phyloP scores from a whole-genome alignment of 1,139 yeast species.

The Geotrichum bryndzae region DNA sequence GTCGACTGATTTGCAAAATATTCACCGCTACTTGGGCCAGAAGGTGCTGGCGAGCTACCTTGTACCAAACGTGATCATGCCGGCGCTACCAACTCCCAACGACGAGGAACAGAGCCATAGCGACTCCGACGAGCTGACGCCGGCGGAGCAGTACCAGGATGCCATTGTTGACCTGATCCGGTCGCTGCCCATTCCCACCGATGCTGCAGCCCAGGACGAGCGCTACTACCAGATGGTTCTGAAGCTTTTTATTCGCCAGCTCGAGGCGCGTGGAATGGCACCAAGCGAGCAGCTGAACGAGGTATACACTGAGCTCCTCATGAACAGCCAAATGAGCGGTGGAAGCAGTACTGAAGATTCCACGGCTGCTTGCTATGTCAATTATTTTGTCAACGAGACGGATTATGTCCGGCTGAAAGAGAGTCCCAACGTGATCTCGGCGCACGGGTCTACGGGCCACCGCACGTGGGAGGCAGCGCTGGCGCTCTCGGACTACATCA shows the following conservation, averaged over 20 bases:
- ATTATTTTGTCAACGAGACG: not conserved
- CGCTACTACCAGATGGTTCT: constrained; percentile 9
- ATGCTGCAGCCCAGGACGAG: not conserved
- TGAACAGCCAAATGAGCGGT: not conserved
- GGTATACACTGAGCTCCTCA: constrained; percentile 7
- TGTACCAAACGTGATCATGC: not conserved
- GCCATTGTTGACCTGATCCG: not conserved
- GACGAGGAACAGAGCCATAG: not conserved
- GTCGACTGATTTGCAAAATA: not conserved
- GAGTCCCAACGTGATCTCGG: constrained; percentile 59
- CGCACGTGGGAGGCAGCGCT: constrained; percentile 94
- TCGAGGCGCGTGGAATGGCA: not conserved
- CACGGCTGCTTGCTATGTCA: not conserved
- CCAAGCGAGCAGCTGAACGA: constrained; percentile 8
- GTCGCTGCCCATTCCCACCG: not conserved
- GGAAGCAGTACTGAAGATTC: not conserved
- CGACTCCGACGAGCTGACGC: not conserved
- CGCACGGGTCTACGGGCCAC: constrained; percentile 76
- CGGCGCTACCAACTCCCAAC: not conserved
- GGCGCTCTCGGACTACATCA: constrained; percentile 50
- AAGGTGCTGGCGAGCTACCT: constrained; percentile 7
- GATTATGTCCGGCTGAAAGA: constrained; percentile 34
- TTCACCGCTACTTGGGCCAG: constrained; percentile 3
- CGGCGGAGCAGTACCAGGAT: not conserved
- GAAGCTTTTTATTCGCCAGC: constrained; percentile 11